phyloP scores from a whole-genome alignment of 495 filamentous ascomycete species.

The Penicillium subrubescens region DNA sequence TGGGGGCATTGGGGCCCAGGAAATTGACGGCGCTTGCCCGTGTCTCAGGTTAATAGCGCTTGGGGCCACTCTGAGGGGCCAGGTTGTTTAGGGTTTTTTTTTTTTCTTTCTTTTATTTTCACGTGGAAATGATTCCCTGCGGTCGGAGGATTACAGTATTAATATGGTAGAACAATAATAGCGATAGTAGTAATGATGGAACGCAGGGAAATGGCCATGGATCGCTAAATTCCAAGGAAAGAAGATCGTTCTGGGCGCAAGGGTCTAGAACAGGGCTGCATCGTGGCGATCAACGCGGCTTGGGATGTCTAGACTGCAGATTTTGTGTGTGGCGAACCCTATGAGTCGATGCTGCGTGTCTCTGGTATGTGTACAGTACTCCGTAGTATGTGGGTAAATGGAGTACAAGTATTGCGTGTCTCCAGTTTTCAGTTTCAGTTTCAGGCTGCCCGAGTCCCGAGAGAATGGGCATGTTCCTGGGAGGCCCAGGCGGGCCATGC shows the following conservation, averaged over 20 bases:
- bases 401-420: background rate
- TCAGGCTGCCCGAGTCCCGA: background rate
- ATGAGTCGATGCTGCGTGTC: background rate
- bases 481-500: background rate
- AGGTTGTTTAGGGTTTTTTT: background rate
- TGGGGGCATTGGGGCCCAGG: background rate
- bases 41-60: conserved; percentile 26
- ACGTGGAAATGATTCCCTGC: background rate
- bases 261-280: background rate
- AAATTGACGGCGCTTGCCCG: conserved; percentile 13
- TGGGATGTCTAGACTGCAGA: background rate
- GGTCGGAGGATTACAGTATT: background rate
- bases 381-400: background rate
- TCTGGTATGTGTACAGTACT: background rate
- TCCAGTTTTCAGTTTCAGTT: background rate
- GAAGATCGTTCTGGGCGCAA: background rate
- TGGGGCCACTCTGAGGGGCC: conserved; percentile 6
- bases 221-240: background rate
- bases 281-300: background rate
- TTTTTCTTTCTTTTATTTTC: too few species aligned
- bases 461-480: background rate
- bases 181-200: background rate
- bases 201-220: too few species aligned
- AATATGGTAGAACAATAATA: background rate
- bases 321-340: background rate